A percentile compares a stretch with the other conserved stretches of the same genome.
Evolutionary conservation across 2,329 filamentous ascomycete genomes (phyloP).

Genomic region (Trichoderma polysporum): DNA sequence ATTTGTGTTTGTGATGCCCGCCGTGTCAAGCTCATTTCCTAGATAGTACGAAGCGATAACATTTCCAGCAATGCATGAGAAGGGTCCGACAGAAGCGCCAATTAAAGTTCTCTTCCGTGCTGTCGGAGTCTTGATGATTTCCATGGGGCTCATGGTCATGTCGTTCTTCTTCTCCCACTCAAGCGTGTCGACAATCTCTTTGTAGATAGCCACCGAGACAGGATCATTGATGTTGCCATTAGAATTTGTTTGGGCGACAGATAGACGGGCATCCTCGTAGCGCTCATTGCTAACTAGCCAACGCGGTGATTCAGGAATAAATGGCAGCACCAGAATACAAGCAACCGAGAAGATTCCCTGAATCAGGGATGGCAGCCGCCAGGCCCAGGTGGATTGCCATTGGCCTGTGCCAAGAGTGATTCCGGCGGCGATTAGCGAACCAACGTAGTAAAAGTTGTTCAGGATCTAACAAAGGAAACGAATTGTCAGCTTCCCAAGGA

Average conservation of each 20-base stretch:
- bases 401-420: conserved; percentile 40
- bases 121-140: conserved; percentile 35
- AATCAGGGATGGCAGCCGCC: conserved; percentile 29
- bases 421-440: conserved; percentile 47
- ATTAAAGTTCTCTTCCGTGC: conserved; percentile 36
- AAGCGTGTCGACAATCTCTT: conserved; percentile 40
- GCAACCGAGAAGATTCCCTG: conserved; percentile 25
- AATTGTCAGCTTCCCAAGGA: background rate
- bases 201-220: conserved; percentile 34
- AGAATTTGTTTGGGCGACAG: conserved; percentile 41
- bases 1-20: conserved; percentile 37
- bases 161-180: conserved; percentile 28
- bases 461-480: conserved; percentile 17
- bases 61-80: conserved; percentile 34
- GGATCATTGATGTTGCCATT: conserved; percentile 35
- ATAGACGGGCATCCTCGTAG: conserved; percentile 37
- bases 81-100: conserved; percentile 29
- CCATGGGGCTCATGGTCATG: conserved; percentile 35
- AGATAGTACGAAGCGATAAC: conserved; percentile 41
- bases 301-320: conserved; percentile 38
- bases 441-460: conserved; percentile 37
- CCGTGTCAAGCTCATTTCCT: conserved; percentile 39
- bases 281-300: conserved; percentile 30
- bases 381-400: conserved; percentile 32
- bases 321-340: conserved; percentile 31